These are phyloP conservation scores for Heteromeles arbutifolia DNA, from an alignment of 306 rosid species.

Conservation along the genomic window DNA sequence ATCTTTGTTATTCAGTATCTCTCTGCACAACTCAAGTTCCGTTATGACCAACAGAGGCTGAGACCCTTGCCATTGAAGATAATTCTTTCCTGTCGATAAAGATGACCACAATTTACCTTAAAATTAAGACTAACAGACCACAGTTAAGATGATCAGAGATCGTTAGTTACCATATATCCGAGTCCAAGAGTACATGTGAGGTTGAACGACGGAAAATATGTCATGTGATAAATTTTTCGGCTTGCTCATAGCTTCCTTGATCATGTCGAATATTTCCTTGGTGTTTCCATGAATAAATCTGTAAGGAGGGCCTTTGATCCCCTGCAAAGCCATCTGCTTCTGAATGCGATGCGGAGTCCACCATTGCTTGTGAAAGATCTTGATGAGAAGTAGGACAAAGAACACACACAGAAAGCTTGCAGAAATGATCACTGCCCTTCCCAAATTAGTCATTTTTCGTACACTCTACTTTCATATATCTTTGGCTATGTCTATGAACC, in stretches of 20 bases:
- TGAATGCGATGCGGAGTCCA: conserved; percentile 21
- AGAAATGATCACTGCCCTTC: background rate
- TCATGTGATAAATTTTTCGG: conserved; percentile 20
- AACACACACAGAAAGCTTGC: background rate
- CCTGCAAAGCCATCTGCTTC: conserved; percentile 7
- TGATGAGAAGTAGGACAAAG: background rate
- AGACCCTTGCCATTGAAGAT: conserved; percentile 28
- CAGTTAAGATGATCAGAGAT: background rate
- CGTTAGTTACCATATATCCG: conserved; percentile 1
- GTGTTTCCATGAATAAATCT: conserved; percentile 18
- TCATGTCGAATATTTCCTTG: conserved; percentile 16
- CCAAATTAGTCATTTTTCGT: background rate
- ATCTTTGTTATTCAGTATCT: conserved; percentile 21
- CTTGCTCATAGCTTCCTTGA: conserved; percentile 5
- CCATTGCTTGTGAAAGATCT: conserved; percentile 20
- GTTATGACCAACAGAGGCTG: conserved; percentile 22
- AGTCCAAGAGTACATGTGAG: conserved; percentile 11
- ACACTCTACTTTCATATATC: too few relatives aligned
- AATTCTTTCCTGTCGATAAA: conserved; percentile 16
- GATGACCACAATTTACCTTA: background rate
- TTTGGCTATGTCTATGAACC: background rate
- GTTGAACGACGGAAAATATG: conserved; percentile 7
- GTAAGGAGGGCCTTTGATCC: conserved; percentile 36
- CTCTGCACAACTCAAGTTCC: conserved; percentile 28
- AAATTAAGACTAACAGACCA: background rate